Evolutionary conservation across 306 rosid species (phyloP).

Genomic region (Trifolium pratense): DNA sequence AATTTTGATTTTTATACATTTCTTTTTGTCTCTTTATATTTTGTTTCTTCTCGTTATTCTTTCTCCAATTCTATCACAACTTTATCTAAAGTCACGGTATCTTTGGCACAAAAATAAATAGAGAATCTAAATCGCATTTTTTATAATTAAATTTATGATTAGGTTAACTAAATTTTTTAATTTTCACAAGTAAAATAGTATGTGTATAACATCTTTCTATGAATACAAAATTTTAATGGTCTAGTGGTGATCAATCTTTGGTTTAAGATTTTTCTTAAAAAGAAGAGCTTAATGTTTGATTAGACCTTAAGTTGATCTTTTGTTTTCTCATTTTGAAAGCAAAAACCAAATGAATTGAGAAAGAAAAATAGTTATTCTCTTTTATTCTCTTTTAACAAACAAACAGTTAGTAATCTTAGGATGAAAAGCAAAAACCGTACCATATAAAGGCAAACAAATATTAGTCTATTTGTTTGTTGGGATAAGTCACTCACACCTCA

Average conservation of each 20-base stretch:
- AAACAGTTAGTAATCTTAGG: conserved; percentile 51
- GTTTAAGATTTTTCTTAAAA: conserved; percentile 52
- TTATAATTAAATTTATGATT: not conserved
- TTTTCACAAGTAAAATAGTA: not conserved
- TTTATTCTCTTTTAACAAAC: conserved; percentile 42
- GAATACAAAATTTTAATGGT: conserved; percentile 41
- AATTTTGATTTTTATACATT: too few species aligned
- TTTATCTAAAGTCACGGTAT: too few species aligned
- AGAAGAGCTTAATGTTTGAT: conserved; percentile 61
- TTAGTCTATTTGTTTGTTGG: conserved; percentile 51
- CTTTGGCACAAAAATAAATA: too few species aligned
- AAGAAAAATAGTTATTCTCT: conserved; percentile 30
- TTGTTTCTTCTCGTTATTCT: too few species aligned
- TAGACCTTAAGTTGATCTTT: conserved; percentile 40
- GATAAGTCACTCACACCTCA: conserved; percentile 51
- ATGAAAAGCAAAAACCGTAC: conserved; percentile 59
- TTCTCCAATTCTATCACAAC: too few species aligned
- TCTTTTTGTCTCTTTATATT: too few species aligned
- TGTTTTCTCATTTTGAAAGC: conserved; percentile 46
- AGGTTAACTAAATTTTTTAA: not conserved
- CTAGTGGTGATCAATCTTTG: conserved; percentile 32
- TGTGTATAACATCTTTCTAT: conserved; percentile 21
- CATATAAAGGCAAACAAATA: conserved; percentile 60
- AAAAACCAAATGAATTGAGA: conserved; percentile 34
- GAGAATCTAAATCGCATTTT: too few species aligned